Conservation (phyloP, 2,329 filamentous ascomycete species). For the Fusarium sp. region DNA sequence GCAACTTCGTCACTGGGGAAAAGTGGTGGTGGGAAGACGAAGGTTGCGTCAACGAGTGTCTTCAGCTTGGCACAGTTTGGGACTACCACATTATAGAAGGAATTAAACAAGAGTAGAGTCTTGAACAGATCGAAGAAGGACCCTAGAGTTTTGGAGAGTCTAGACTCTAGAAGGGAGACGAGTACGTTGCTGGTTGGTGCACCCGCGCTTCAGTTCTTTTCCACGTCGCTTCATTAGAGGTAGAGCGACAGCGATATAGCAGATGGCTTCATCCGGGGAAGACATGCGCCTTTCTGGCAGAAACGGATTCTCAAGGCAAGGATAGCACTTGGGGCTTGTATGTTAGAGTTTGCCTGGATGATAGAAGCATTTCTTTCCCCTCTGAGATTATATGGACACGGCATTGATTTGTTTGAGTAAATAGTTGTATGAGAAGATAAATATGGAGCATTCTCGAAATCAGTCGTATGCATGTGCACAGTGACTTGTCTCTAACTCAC, state of each 20-base stretch:
- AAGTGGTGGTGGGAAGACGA: conserved; percentile 74
- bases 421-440: not conserved
- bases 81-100: conserved; percentile 69
- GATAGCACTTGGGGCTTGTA: conserved; percentile 2
- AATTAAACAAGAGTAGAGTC: conserved; percentile 57
- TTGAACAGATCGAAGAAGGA: conserved; percentile 8
- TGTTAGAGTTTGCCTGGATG: conserved; percentile 1
- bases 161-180: not conserved
- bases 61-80: conserved; percentile 66
- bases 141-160: conserved; percentile 1
- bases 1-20: conserved; percentile 60
- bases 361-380: not conserved
- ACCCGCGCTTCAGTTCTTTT: not conserved
- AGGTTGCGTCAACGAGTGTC: conserved; percentile 66
- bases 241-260: too few species aligned
- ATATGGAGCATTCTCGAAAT: not conserved
- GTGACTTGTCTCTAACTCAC: too few species aligned
- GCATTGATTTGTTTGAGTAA: not conserved
- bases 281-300: not conserved
- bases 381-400: not conserved
- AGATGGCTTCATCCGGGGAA: not conserved
- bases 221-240: not conserved
- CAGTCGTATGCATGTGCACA: too few species aligned
- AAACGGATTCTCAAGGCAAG: not conserved
- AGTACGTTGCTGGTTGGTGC: conserved; percentile 8